Evolutionary conservation across 2,329 filamentous ascomycete species (phyloP), one percentile per base, ranked within the genome.

Genomic region (Mycocentrospora acerina): DNA sequence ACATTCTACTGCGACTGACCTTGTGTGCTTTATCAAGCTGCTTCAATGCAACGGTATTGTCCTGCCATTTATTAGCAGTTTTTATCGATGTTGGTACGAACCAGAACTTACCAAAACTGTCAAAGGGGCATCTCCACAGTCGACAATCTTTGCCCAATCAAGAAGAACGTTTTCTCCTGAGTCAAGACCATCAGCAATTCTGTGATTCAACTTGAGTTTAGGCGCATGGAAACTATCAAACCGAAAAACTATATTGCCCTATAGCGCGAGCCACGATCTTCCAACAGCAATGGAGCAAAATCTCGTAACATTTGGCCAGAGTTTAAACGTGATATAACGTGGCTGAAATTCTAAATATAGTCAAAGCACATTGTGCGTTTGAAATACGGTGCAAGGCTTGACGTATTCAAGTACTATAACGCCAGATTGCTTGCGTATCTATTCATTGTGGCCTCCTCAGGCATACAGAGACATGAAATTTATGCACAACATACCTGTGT

Each of bases 111-210:
- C 73, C 40, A 80, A 50, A 40, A 71, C 71, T 0, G 73, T 76
- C 43, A 76, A 51, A 2, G 76, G 76, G 4, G 71, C 76, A 57
- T 79, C 75, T 24, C 77, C 77, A 42, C 77, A 80, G 44, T 80
- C 77, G 3, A 80, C 70, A 4, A 79, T 68, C 42, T 71, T 75
- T 0, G 75, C 73, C 69, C 76, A 78, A 38, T 71, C 64, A 15
- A 62, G 44, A 37, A 75, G 71, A 4, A 65, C 53, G 42, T 76
- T 76, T 8, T 66, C 46, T n/a, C 62, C 62, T 67, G 30, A 3
- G n/a, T 22, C 9, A 22, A 22, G 19, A 12, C 2, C 6, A 19
- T 36, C 22, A 33, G 35, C 25, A 15, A 24, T 12, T 12, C 13
- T 24, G 12, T 9, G 5, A 6, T 22, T 22, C 19, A 9, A 22